phyloP scores from a whole-genome alignment of 306 rosid species.

The Casuarina glauca region DNA sequence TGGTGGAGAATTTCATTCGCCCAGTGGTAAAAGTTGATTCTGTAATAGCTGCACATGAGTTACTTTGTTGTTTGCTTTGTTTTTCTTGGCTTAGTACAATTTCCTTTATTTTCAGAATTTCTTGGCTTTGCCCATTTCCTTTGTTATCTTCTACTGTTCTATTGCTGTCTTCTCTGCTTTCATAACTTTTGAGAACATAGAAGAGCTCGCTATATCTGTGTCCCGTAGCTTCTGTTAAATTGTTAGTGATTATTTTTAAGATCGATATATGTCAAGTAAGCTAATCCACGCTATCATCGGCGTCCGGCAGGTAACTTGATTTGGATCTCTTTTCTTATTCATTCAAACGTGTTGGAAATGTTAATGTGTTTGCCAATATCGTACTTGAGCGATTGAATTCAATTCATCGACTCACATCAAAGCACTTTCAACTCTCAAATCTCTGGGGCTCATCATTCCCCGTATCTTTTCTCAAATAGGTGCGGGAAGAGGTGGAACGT shows the following conservation, averaged over 20 bases:
- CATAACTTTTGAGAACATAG: too few relatives aligned
- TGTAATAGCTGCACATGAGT: constrained; percentile 3
- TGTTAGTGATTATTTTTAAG: not conserved
- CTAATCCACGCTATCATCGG: not conserved
- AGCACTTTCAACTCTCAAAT: not conserved
- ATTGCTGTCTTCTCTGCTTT: too few relatives aligned
- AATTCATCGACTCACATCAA: not conserved
- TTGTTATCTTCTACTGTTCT: not conserved
- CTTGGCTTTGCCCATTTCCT: not conserved
- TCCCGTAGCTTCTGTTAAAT: not conserved
- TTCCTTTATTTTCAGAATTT: not conserved
- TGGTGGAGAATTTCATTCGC: constrained; percentile 42
- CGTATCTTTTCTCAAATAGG: constrained; percentile 37
- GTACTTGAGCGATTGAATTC: not conserved
- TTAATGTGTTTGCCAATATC: not conserved
- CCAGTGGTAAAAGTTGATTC: constrained; percentile 36
- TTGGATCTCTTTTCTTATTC: too few relatives aligned
- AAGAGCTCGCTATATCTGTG: too few relatives aligned
- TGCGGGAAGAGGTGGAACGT: constrained; percentile 50
- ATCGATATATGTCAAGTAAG: not conserved
- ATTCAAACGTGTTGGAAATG: not conserved
- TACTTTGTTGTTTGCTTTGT: not conserved
- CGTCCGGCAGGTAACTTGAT: too few relatives aligned
- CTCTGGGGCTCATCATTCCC: not conserved
- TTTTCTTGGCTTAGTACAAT: not conserved